Percentiles rank a stretch among this genome's conserved stretches.
These are phyloP conservation scores for Herpetospermum pedunculosum DNA, from an alignment of 306 rosid species.

Conservation along the genomic window DNA sequence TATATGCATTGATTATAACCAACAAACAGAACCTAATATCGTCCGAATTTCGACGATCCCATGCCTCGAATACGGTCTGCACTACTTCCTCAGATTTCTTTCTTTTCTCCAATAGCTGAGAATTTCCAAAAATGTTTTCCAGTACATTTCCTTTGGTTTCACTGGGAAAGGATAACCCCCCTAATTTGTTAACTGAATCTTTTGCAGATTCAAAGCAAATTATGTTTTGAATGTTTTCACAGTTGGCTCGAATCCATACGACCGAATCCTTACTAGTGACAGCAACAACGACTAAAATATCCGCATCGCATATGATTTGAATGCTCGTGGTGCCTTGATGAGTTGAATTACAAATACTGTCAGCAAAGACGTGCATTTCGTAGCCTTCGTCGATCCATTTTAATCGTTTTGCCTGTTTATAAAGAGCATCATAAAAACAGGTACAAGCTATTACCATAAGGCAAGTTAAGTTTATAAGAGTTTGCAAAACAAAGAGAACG, in stretches of 20 bases:
- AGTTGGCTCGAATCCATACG: slow-evolving; percentile 28
- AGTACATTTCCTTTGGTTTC: slow-evolving; percentile 28
- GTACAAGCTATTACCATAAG: background rate
- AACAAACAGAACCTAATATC: slow-evolving; percentile 78
- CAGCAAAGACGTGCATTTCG: slow-evolving; percentile 58
- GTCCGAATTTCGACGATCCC: slow-evolving; percentile 65
- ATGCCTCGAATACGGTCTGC: slow-evolving; percentile 59
- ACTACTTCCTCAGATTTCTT: slow-evolving; percentile 41
- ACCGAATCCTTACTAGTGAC: slow-evolving; percentile 42
- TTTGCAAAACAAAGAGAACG: background rate
- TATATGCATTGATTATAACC: slow-evolving; percentile 60
- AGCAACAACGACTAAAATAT: slow-evolving; percentile 56
- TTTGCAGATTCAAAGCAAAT: slow-evolving; percentile 65
- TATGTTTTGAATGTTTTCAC: slow-evolving; percentile 26
- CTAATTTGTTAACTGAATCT: slow-evolving; percentile 41
- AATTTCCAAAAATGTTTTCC: slow-evolving; percentile 24
- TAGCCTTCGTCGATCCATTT: slow-evolving; percentile 78
- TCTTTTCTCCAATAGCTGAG: slow-evolving; percentile 16
- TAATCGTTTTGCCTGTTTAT: slow-evolving; percentile 54
- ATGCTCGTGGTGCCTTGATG: slow-evolving; percentile 15
- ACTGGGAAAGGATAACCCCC: slow-evolving; percentile 38
- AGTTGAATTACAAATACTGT: slow-evolving; percentile 22
- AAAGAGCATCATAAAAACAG: background rate
- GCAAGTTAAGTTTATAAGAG: background rate
- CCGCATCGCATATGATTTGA: slow-evolving; percentile 22